phyloP scores from a whole-genome alignment of 768 basidiomycete species.

The Strobilomyces dryophilus region DNA sequence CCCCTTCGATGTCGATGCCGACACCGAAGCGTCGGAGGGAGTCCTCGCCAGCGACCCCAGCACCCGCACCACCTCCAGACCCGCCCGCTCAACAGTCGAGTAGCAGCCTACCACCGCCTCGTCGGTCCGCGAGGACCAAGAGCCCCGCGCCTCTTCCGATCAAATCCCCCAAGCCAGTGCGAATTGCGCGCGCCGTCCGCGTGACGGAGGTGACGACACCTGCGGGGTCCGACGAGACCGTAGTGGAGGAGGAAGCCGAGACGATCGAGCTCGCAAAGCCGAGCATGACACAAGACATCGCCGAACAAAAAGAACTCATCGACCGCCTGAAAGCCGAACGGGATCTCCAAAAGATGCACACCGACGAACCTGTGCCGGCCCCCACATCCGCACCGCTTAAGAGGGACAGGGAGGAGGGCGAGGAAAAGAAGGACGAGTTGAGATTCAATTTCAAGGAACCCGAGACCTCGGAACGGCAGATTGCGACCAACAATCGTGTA shows the following conservation, averaged over 20 bases:
- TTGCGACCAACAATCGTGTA: slow-evolving; percentile 64
- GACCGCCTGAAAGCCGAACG: slow-evolving; percentile 65
- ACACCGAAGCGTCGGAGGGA: slow-evolving; percentile 67
- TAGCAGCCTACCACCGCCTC: slow-evolving; percentile 36
- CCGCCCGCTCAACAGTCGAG: slow-evolving; percentile 14
- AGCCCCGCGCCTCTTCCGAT: slow-evolving; percentile 31
- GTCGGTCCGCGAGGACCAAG: slow-evolving; percentile 41
- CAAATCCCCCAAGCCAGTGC: slow-evolving; percentile 33
- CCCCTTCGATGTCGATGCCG: slow-evolving; percentile 37
- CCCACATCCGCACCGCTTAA: slow-evolving; percentile 37
- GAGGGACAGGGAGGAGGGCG: slow-evolving; percentile 43
- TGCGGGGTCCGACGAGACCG: slow-evolving; percentile 57
- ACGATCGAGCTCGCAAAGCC: slow-evolving; percentile 54
- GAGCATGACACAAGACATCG: slow-evolving; percentile 67
- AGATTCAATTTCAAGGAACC: slow-evolving; percentile 69
- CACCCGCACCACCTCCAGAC: slow-evolving; percentile 24
- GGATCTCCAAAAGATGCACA: slow-evolving; percentile 30
- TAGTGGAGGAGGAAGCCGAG: slow-evolving; percentile 63
- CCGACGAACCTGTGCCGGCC: slow-evolving; percentile 15
- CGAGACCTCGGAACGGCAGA: slow-evolving; percentile 51
- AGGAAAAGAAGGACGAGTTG: slow-evolving; percentile 42
- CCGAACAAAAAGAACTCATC: slow-evolving; percentile 76
- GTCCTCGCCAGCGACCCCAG: slow-evolving; percentile 33
- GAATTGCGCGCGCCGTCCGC: slow-evolving; percentile 20
- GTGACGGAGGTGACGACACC: slow-evolving; percentile 39